A percentile compares a stretch with the other conserved stretches of the same genome.
Evolutionary conservation across 495 filamentous ascomycete species (phyloP).

Genomic region (Talaromyces liani): DNA sequence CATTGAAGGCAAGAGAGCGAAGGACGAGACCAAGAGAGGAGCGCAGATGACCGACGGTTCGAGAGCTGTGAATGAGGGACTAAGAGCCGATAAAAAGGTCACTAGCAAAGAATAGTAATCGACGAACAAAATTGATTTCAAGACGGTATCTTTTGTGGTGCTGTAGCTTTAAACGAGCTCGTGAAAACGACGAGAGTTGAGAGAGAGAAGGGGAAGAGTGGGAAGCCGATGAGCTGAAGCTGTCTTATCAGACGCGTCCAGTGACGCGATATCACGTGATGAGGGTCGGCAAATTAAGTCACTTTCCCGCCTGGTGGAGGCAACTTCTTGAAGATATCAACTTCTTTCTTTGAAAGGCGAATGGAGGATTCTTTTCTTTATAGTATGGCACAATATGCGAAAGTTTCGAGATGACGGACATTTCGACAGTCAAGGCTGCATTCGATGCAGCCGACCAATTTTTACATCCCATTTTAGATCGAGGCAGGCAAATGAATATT

Average conservation of each 20-base stretch:
- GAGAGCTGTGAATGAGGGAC: constrained; percentile 15
- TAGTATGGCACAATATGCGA: not conserved
- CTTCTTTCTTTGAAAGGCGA: not conserved
- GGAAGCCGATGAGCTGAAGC: constrained; percentile 9
- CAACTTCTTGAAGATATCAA: not conserved
- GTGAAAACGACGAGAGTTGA: constrained; percentile 18
- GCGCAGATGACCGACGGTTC: constrained; percentile 10
- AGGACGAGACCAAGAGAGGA: constrained; percentile 17
- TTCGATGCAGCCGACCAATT: constrained; percentile 33
- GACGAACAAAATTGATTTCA: constrained; percentile 1
- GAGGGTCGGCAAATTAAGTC: not conserved
- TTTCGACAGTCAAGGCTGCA: constrained; percentile 16
- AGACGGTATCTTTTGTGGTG: not conserved
- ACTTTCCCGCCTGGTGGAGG: not conserved
- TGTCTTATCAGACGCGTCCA: constrained; percentile 8
- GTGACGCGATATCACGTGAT: constrained; percentile 21
- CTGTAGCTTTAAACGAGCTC: constrained; percentile 18
- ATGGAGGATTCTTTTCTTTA: not conserved
- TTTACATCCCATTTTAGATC: constrained; percentile 33
- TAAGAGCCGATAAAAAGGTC: constrained; percentile 17
- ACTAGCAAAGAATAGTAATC: constrained; percentile 10
- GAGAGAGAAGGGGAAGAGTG: constrained; percentile 13
- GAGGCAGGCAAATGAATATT: constrained; percentile 29
- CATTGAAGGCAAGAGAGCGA: constrained; percentile 21
- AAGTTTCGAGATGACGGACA: constrained; percentile 25